phyloP scores from a whole-genome alignment of 1,284 basidiomycete genomes.

The Apiotrichum siamense region DNA sequence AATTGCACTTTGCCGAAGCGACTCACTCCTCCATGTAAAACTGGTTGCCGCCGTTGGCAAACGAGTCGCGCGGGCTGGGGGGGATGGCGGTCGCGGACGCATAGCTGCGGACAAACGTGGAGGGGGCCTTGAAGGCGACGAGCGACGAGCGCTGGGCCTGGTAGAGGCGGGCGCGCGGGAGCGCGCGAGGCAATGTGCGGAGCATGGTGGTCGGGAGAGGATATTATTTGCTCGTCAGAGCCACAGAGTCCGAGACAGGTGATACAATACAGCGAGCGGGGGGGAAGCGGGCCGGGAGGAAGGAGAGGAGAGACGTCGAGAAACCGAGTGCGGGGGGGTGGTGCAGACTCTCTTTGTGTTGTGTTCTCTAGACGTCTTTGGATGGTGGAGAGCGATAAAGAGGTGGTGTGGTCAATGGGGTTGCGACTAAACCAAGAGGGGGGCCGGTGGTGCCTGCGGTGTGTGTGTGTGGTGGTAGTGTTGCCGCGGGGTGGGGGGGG shows the following conservation, averaged over 20 bases:
- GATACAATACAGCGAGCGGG: not conserved
- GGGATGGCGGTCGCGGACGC: conserved; percentile 34
- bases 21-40: conserved; percentile 84
- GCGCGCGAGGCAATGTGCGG: conserved; percentile 26
- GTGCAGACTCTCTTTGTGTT: too few relatives aligned
- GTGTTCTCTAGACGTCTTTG: conserved; percentile 2
- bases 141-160: conserved; percentile 1
- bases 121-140: conserved; percentile 4
- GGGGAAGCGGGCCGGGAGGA: not conserved
- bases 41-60: conserved; percentile 84
- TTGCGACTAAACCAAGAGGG: not conserved
- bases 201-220: conserved; percentile 23
- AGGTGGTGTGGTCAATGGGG: not conserved
- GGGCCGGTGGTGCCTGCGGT: not conserved
- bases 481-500: too few relatives aligned
- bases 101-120: conserved; percentile 21
- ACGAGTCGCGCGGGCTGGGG: conserved; percentile 52
- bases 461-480: not conserved
- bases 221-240: conserved; percentile 3
- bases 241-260: not conserved
- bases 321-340: not conserved
- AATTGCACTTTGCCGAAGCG: too few relatives aligned
- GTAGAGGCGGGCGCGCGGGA: conserved; percentile 16
- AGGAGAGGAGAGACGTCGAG: not conserved
- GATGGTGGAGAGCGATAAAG: conserved; percentile 1